Base-by-base conservation (phyloP, 2,329 filamentous ascomycete species). In the Claviceps spartinae region DNA sequence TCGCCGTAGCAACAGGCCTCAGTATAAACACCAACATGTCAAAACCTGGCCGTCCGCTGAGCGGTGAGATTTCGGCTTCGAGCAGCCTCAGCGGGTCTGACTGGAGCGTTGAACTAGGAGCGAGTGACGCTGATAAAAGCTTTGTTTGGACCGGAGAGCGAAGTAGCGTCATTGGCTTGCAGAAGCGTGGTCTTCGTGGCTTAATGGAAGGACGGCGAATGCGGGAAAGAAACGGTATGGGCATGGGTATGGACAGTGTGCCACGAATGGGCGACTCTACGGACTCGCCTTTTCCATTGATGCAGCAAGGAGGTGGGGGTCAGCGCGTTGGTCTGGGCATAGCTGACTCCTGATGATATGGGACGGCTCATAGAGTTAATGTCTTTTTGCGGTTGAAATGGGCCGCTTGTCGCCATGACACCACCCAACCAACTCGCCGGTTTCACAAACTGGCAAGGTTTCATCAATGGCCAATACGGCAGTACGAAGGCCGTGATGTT, bases 191-290 rank as follows among this genome's bases (percentile, higher is more conserved):
- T 0, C 67, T 98, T 38, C 77, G 91, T 54, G 93, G 93, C 0
- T 67, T 98, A 58, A 97, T 98, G 93, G 93, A 97, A 67, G 91
- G 91, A 3, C 75, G 91, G 45, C 77, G 91, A 54, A 82, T 96
- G 73, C 75, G 90, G 45, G 88, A 95, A 66, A 74, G 88, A 57
- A 76, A 73, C 3, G 75, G 75, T 9, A 76, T 73, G 57, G 67
- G 50, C 60, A 76, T 73, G 2, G 75, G 75, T 9, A 76, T 73
- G 57, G 67, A 50, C 60, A 61, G 24, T 59, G 61, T 18, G 56
- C 58, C 54, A 51, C 60, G 47, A 24, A 46, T 61, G 50, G 52
- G 52, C 22, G 57, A 56, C 24, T 55, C 59, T 4, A 61, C 61
- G 6, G 56, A 54, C 18, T 57, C 60, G 3, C 49, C 53, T 8